Percentiles rank a stretch among this genome's conserved stretches.
phyloP scores from a whole-genome alignment of 345 rosid genomes.

The Firmiana major region DNA sequence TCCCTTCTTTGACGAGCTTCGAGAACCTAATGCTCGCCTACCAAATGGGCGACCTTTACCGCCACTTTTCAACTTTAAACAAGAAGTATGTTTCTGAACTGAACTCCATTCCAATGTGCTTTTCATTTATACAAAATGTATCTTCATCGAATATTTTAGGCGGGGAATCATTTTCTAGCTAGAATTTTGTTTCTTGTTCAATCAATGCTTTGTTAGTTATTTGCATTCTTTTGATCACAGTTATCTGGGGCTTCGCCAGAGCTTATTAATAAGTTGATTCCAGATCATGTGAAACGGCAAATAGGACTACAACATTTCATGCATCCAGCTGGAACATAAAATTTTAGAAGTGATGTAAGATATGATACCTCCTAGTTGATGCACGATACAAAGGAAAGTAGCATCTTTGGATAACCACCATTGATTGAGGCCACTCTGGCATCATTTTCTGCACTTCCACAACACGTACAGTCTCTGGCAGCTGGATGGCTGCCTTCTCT shows the following conservation, averaged over 20 bases:
- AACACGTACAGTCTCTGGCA: conserved; percentile 22
- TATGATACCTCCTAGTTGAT: conserved; percentile 25
- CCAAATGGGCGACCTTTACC: conserved; percentile 59
- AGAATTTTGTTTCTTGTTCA: neutral
- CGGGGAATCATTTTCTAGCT: neutral
- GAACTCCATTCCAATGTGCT: neutral
- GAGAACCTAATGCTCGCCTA: conserved; percentile 57
- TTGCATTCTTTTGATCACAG: conserved; percentile 29
- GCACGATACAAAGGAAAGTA: conserved; percentile 22
- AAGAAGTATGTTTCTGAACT: conserved; percentile 44
- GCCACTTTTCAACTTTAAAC: conserved; percentile 64
- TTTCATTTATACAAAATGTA: neutral
- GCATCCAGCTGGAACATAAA: conserved; percentile 65
- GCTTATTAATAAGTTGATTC: conserved; percentile 76
- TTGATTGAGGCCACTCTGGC: conserved; percentile 31
- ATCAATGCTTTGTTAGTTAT: neutral
- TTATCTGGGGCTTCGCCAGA: conserved; percentile 69
- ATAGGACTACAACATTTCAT: conserved; percentile 66
- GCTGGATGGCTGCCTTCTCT: conserved; percentile 27
- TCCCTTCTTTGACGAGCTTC: conserved; percentile 65
- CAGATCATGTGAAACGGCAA: conserved; percentile 76
- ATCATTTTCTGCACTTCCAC: conserved; percentile 27
- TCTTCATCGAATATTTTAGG: neutral
- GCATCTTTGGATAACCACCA: conserved; percentile 27
- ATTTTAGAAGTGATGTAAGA: conserved; percentile 4